phyloP scores from a whole-genome alignment of 2,329 filamentous ascomycete genomes.

The Penicillium rolfsii region DNA sequence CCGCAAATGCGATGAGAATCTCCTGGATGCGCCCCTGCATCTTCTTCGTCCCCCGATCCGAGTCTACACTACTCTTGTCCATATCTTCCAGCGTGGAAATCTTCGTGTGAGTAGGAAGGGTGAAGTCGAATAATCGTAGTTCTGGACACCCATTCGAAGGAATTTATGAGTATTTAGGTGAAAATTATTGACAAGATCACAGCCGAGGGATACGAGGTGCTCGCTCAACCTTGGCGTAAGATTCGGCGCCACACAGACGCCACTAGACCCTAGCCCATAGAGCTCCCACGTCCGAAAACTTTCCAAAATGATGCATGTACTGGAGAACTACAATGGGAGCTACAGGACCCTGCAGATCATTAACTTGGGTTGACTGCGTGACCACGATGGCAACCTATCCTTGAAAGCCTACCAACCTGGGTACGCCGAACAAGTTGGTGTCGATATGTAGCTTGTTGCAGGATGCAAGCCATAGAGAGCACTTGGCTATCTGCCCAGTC shows the following conservation, averaged over 20 bases:
- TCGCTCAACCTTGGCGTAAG: background rate
- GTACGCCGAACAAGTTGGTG: background rate
- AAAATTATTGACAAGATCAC: background rate
- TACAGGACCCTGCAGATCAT: background rate
- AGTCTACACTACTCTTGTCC: background rate
- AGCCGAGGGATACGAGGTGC: background rate
- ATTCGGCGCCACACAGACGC: background rate
- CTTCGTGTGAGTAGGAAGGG: background rate
- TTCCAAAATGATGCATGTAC: background rate
- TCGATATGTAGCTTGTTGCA: background rate
- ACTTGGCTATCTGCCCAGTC: background rate
- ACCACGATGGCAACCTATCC: background rate
- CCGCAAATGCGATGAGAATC: background rate
- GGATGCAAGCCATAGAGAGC: background rate
- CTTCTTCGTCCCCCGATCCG: background rate
- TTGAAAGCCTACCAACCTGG: background rate
- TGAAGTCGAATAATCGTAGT: background rate
- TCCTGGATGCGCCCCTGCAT: conserved; percentile 1
- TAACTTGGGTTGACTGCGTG: background rate
- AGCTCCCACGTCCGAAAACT: background rate
- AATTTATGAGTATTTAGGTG: background rate
- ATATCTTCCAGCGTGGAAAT: background rate
- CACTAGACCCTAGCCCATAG: background rate
- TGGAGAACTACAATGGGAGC: background rate
- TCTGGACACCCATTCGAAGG: background rate